A percentile compares a stretch with the other conserved stretches of the same genome.
These are phyloP conservation scores for Evernia prunastri DNA, from an alignment of 495 filamentous ascomycete species.

Conservation along the genomic window DNA sequence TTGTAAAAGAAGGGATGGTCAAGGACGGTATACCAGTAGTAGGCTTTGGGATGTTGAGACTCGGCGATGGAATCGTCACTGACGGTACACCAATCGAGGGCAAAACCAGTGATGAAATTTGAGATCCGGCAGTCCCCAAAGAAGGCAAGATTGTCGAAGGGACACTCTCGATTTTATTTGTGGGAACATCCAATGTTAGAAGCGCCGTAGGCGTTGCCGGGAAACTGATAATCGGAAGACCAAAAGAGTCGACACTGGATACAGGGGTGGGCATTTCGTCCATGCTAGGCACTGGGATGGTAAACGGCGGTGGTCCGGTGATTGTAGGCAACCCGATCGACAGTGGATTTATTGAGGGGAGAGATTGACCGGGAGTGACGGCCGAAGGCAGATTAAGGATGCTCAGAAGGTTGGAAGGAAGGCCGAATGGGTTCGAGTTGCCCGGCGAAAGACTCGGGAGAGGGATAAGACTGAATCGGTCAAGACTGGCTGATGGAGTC, in stretches of 20 bases:
- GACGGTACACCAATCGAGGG: too few relatives aligned
- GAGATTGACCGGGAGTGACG: background rate
- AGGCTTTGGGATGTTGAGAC: too few relatives aligned
- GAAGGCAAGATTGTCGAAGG: background rate
- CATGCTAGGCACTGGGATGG: background rate
- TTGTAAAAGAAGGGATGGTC: too few relatives aligned
- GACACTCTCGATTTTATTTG: background rate
- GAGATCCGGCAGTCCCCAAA: too few relatives aligned
- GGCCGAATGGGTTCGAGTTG: background rate
- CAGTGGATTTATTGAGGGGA: background rate
- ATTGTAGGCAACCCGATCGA: background rate
- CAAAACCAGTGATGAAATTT: too few relatives aligned
- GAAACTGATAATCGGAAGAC: background rate
- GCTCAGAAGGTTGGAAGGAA: background rate
- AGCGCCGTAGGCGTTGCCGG: background rate
- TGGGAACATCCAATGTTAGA: background rate
- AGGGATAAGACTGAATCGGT: too few relatives aligned
- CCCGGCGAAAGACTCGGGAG: too few relatives aligned
- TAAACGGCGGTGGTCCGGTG: background rate
- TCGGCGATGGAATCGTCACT: background rate
- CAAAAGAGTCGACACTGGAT: background rate
- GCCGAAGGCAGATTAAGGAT: background rate
- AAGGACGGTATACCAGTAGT: too few relatives aligned
- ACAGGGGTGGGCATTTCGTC: background rate
- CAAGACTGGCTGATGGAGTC: background rate